A percentile compares a stretch with the other conserved stretches of the same genome.
Evolutionary conservation across 306 rosid genomes (phyloP).

Genomic region (Corylus americana): DNA sequence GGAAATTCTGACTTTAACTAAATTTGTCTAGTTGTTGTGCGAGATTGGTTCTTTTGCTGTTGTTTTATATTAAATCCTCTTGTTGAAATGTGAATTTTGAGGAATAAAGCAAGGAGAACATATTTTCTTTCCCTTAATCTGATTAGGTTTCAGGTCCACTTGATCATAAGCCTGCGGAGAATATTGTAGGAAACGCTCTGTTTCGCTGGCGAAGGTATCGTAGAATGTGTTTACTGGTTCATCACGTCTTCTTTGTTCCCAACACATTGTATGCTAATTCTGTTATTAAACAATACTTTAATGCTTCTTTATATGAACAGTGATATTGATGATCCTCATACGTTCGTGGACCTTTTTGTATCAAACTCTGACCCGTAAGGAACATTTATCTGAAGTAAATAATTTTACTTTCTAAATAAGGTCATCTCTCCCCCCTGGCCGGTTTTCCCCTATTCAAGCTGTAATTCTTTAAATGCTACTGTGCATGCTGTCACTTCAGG

Average conservation of each 20-base stretch:
- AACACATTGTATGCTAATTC: neutral
- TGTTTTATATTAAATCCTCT: neutral
- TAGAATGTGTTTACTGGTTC: constrained; percentile 3
- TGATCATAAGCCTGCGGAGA: constrained; percentile 66
- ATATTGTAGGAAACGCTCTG: constrained; percentile 63
- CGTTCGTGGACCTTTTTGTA: constrained; percentile 81
- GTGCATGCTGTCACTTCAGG: constrained; percentile 49
- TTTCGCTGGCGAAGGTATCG: constrained; percentile 96
- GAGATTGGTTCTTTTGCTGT: neutral
- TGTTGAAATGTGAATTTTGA: neutral
- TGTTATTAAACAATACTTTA: neutral
- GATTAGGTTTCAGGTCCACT: constrained; percentile 89
- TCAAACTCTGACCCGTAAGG: constrained; percentile 84
- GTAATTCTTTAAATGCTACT: neutral
- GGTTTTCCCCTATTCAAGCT: constrained; percentile 21
- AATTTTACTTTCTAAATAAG: constrained; percentile 1
- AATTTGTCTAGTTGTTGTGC: neutral
- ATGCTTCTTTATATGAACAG: constrained; percentile 43
- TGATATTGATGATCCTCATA: constrained; percentile 83
- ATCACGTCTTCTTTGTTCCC: constrained; percentile 9
- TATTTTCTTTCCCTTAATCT: constrained; percentile 35
- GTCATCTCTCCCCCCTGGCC: neutral
- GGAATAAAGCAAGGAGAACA: constrained; percentile 6
- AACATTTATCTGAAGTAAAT: constrained; percentile 28
- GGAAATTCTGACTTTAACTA: neutral